phyloP scores from a whole-genome alignment of 73 alveolate species.

The Diophrys appendiculata region DNA sequence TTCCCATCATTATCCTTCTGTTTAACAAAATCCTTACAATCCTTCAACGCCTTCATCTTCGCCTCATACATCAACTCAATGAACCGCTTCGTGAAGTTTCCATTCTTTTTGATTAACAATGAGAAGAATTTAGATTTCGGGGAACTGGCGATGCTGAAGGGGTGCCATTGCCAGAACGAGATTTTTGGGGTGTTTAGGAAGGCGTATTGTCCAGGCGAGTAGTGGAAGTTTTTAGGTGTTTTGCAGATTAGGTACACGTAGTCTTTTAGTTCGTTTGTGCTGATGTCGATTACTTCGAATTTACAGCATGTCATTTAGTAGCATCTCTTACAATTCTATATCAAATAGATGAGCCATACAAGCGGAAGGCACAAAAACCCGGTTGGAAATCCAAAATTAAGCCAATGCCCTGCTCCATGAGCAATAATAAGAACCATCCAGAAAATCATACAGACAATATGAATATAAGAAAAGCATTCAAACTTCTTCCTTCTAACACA shows the following conservation, averaged over 20 bases:
- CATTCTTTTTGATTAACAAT: constrained; percentile 15
- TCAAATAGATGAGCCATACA: not conserved
- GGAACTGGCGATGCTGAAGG: constrained; percentile 23
- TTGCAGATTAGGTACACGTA: not conserved
- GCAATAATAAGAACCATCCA: constrained; percentile 5
- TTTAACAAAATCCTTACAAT: not conserved
- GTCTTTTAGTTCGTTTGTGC: not conserved
- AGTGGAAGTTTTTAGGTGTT: constrained; percentile 11
- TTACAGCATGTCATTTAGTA: not conserved
- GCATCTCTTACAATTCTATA: not conserved
- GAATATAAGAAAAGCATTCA: constrained; percentile 23
- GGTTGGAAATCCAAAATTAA: constrained; percentile 41
- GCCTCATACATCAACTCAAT: constrained; percentile 3
- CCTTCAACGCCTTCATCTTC: constrained; percentile 6
- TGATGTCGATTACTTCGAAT: constrained; percentile 16
- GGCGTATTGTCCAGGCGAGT: constrained; percentile 18
- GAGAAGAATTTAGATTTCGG: not conserved
- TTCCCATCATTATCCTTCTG: not conserved
- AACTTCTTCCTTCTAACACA: constrained; percentile 10
- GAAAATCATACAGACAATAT: constrained; percentile 7
- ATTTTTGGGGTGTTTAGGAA: constrained; percentile 6
- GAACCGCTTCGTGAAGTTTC: constrained; percentile 19
- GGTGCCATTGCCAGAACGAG: constrained; percentile 18
- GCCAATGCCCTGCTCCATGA: constrained; percentile 23
- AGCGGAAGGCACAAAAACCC: constrained; percentile 8